Percentiles rank a stretch among this genome's conserved stretches.
These are phyloP conservation scores for Yamadazyma akitaensis DNA, from an alignment of 805 yeast species.

Conservation along the genomic window DNA sequence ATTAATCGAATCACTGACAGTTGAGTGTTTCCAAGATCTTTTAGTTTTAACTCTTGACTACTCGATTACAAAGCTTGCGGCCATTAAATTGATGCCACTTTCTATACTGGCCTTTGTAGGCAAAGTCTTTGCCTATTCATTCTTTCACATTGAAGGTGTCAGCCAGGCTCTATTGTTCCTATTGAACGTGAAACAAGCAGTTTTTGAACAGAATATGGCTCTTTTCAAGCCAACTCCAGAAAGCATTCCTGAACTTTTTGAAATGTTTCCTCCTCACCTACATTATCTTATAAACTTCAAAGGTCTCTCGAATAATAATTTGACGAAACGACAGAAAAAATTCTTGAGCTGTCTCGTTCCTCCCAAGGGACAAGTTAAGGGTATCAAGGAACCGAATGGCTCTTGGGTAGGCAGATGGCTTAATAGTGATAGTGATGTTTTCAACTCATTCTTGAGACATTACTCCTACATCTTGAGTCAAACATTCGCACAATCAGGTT, in stretches of 20 bases:
- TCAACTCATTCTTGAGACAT: constrained; percentile 60
- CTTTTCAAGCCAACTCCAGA: constrained; percentile 1
- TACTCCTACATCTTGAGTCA: constrained; percentile 34
- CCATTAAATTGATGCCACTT: constrained; percentile 50
- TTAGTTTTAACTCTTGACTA: constrained; percentile 53
- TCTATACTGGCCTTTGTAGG: constrained; percentile 65
- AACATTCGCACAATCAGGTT: background rate
- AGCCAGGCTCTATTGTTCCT: constrained; percentile 56
- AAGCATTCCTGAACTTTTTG: constrained; percentile 4
- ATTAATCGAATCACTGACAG: constrained; percentile 16
- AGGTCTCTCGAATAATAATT: constrained; percentile 27
- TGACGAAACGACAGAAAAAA: constrained; percentile 20
- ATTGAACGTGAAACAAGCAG: constrained; percentile 50
- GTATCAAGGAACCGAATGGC: constrained; percentile 57
- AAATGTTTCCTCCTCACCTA: constrained; percentile 27
- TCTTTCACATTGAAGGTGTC: constrained; percentile 51
- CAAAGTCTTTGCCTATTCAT: constrained; percentile 64
- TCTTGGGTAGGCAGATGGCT: constrained; percentile 64
- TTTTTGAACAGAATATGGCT: constrained; percentile 26
- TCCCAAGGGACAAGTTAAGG: constrained; percentile 42
- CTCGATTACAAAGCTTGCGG: constrained; percentile 45
- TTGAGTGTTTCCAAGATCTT: constrained; percentile 25
- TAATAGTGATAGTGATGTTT: constrained; percentile 52
- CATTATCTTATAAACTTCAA: constrained; percentile 29
- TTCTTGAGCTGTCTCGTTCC: constrained; percentile 36